Base-by-base conservation (phyloP, 2,329 filamentous ascomycete species). In the Xylariaceae sp. region DNA sequence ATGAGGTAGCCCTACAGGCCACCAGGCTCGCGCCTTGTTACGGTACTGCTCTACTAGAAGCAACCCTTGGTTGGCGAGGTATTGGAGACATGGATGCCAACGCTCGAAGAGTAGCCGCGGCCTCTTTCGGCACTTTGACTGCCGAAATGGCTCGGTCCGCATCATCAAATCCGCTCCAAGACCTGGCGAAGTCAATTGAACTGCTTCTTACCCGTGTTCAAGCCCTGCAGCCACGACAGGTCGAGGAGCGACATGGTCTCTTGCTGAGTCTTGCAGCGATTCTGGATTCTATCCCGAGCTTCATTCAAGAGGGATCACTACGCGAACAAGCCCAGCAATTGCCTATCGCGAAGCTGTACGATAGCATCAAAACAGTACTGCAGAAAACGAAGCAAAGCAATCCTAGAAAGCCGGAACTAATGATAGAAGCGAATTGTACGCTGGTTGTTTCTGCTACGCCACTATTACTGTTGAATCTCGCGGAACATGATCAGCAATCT, bases 51-150 rank as follows among this genome's bases (percentile, higher is more conserved):
- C 75, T 97, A 2, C 75, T 91, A 7, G 81, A 87, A 42, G 87
- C 82, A 0, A 77, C 96, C 5, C 76, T 95, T 10, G 86, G 85
- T 17, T 99, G 94, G 94, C 83, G 93, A 72, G 94, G 94, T 0
- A 83, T 95, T n/a, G 87, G 88, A 0, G 90, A 95, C 64, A 78
- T 85, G 7, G 92, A 97, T 72, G 81, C 86, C 0, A 77, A 81
- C 4, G 90, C 91, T 1, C 83, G 94, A 62, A 82, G 90, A 66
- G 82, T 84, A 53, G 87, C 91, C 11, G 90, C 89, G 1, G 74
- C 74, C 1, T 86, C 89, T 0, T 86, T 93, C 66, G 90, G 90
- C 4, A 70, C 73, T 1, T 71, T 92, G 3, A 78, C 74, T 63
- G 76, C 71, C 42, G 74, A 77, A 58, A 67, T 77, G 42, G 74